Evolutionary conservation across 2,329 filamentous ascomycete genomes (phyloP).

Genomic region (Lasiodiplodia citricola): DNA sequence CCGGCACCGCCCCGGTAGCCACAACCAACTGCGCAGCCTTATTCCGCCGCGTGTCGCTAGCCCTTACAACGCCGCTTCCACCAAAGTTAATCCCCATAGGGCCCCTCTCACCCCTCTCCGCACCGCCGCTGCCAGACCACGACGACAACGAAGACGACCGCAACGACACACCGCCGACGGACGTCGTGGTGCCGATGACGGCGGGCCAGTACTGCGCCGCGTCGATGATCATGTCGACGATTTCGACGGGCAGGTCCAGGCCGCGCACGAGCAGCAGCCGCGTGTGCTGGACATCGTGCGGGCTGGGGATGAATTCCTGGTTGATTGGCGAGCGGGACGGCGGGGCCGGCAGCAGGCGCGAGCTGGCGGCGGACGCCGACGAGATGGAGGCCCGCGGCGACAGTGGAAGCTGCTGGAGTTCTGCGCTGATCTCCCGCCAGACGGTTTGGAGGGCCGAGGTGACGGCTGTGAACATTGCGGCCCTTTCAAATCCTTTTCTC

Average conservation of each 20-base stretch:
- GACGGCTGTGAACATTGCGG: conserved; percentile 12
- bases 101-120: not conserved
- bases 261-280: conserved; percentile 11
- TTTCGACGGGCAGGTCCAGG: conserved; percentile 15
- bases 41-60: conserved; percentile 4
- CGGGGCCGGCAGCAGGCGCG: not conserved
- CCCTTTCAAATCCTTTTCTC: not conserved
- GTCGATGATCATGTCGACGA: conserved; percentile 22
- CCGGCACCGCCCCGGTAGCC: conserved; percentile 14
- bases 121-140: not conserved
- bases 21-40: conserved; percentile 18
- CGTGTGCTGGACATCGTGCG: not conserved
- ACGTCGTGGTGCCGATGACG: not conserved
- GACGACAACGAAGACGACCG: not conserved
- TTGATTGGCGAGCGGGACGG: not conserved
- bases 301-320: not conserved
- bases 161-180: not conserved
- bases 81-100: not conserved
- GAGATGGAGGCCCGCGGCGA: not conserved
- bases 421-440: not conserved
- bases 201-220: conserved; percentile 21
- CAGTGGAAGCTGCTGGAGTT: not conserved
- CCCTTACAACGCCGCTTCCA: not conserved
- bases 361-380: not conserved
- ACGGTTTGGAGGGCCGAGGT: not conserved